phyloP scores from a whole-genome alignment of 169 alveolate genomes.

The Plasmodium yoelii region DNA sequence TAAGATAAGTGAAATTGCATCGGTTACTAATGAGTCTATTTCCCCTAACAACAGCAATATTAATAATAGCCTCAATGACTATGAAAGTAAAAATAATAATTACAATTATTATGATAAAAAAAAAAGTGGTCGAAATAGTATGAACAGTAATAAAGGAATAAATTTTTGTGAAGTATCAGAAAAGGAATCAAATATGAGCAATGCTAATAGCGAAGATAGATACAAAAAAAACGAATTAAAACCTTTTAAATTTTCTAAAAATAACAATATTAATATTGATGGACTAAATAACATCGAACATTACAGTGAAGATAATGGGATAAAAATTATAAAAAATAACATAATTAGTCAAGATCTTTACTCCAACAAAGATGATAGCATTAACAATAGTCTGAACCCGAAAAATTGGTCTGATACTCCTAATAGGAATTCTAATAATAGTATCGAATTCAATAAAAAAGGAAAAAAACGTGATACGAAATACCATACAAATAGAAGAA shows the following conservation, averaged over 20 bases:
- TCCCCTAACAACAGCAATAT: conserved; percentile 6
- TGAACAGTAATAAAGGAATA: not conserved
- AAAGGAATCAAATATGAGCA: not conserved
- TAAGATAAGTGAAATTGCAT: conserved; percentile 17
- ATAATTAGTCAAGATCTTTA: too few species aligned
- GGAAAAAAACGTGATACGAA: conserved; percentile 12
- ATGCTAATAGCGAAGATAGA: not conserved
- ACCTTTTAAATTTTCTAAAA: too few species aligned
- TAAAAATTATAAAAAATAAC: too few species aligned
- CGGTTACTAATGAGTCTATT: too few species aligned
- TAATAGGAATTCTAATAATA: conserved; percentile 4
- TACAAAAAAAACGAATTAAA: too few species aligned
- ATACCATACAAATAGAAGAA: conserved; percentile 11
- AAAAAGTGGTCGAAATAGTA: conserved; percentile 1
- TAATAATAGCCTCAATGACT: not conserved
- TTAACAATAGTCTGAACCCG: too few species aligned
- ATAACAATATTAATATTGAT: too few species aligned
- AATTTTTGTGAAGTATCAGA: not conserved
- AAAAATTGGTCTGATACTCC: too few species aligned
- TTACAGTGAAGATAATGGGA: too few species aligned
- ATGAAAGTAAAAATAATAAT: conserved; percentile 7
- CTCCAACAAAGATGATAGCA: too few species aligned
- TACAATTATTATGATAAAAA: not conserved
- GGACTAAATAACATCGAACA: too few species aligned
- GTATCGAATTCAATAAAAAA: not conserved